Evolutionary conservation across 805 yeast species (phyloP), one percentile per base, ranked within the genome.

Genomic region (Suhomyces canberraensis): DNA sequence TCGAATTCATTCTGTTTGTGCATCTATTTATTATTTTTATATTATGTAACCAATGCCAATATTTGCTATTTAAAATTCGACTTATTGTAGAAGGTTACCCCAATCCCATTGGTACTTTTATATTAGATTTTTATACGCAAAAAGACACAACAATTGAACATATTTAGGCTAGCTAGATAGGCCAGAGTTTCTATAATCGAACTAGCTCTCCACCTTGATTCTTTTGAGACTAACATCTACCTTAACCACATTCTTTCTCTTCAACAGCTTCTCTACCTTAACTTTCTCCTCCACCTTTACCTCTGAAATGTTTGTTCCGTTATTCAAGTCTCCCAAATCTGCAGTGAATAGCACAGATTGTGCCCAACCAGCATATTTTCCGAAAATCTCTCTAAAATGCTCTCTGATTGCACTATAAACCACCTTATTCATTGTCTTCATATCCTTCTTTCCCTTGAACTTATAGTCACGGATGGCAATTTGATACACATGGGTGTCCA

Each of bases 301-400:
- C n/a, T n/a, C n/a, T n/a, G n/a, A n/a, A 11, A 32, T 25, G 41
- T 79, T 80, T 13, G 79, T 60, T 1, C 93, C 93, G 50, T 80
- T 81, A 37, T 84, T 75, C 39, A 86, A 69, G 41, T 84, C 89
- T 33, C 64, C 61, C 37, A 90, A 69, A 52, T 89, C 96, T 4
- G 89, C 86, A 0, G 97, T 83, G 60, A 90, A 90, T 39, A 90
- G 67, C 8, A 91, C 88, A n/a, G 91, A 84, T 52, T 91, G 98
- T 0, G 98, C 98, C 98, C 98, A 93, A 0, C 98, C 98, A 2
- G 98, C 97, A 55, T 84, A 84, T 1, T 75, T 76, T 0, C 96
- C 97, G 91, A 96, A 93, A 29, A 80, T 62, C 0, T 70, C 69
- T 30, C 73, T 69, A 55, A 91, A 81, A 54, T 72, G 76, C 7